phyloP scores from a whole-genome alignment of 2,329 filamentous ascomycete genomes.

The Plectosphaerella plurivora region DNA sequence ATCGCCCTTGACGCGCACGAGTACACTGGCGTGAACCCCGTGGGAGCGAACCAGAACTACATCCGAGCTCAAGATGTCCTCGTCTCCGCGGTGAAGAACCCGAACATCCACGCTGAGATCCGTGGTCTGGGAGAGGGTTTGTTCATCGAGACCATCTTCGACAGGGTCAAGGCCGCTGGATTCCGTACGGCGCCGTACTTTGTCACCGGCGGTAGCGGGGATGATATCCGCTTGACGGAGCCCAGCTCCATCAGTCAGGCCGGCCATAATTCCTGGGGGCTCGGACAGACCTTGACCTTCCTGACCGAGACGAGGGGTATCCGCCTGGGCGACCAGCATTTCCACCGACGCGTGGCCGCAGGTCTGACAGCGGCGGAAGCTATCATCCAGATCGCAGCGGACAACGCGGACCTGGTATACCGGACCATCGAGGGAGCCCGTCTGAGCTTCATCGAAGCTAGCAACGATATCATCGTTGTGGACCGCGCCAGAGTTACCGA shows the following conservation, averaged over 20 bases:
- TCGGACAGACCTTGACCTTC: constrained; percentile 6
- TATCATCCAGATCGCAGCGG: constrained; percentile 3
- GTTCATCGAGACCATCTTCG: constrained; percentile 4
- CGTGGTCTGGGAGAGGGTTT: constrained; percentile 4
- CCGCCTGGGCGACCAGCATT: constrained; percentile 8
- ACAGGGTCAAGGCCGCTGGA: neutral
- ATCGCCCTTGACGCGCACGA: constrained; percentile 7
- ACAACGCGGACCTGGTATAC: constrained; percentile 6
- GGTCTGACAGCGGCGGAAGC: constrained; percentile 2
- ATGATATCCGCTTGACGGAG: constrained; percentile 1
- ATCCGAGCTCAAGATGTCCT: constrained; percentile 5
- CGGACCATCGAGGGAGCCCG: constrained; percentile 6
- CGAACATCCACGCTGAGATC: constrained; percentile 5
- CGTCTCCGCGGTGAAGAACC: constrained; percentile 6
- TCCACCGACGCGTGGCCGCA: constrained; percentile 5
- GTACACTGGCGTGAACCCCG: constrained; percentile 4
- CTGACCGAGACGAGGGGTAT: constrained; percentile 9
- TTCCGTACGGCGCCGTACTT: constrained; percentile 7
- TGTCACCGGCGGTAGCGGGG: neutral
- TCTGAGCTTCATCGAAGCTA: constrained; percentile 1
- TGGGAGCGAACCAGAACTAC: neutral
- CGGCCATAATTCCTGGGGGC: constrained; percentile 3
- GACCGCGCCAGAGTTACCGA: constrained; percentile 3
- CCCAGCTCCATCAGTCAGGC: constrained; percentile 4
- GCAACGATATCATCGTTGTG: constrained; percentile 7